phyloP scores from a whole-genome alignment of 2,329 filamentous ascomycete genomes.

The Stemphylium lycopersici region DNA sequence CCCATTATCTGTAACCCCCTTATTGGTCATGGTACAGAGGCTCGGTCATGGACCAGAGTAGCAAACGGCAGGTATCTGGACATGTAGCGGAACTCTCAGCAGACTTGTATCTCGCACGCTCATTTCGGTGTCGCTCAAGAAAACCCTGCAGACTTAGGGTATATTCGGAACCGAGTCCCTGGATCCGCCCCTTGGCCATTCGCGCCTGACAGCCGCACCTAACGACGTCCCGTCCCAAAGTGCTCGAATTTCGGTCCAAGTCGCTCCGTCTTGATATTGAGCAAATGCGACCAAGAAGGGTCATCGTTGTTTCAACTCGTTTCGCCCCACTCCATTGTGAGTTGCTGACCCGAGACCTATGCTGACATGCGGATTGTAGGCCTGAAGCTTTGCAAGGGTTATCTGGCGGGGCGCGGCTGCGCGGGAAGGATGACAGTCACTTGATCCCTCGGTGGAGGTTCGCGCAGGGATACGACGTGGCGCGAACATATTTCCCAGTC shows the following conservation, averaged over 20 bases:
- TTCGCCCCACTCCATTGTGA: constrained; percentile 37
- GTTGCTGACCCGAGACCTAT: constrained; percentile 33
- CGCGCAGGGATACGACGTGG: constrained; percentile 7
- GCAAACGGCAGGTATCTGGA: not conserved
- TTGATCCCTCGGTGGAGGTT: constrained; percentile 24
- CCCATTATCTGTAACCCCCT: not conserved
- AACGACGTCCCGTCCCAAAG: not conserved
- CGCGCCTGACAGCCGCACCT: not conserved
- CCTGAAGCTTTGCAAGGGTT: constrained; percentile 28
- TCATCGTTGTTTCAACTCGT: constrained; percentile 5
- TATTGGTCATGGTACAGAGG: not conserved
- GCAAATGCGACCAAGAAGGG: not conserved
- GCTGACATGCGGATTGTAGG: constrained; percentile 26
- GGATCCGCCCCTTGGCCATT: constrained; percentile 2
- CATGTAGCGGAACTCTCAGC: not conserved
- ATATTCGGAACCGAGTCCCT: constrained; percentile 3
- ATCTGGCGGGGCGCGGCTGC: constrained; percentile 30
- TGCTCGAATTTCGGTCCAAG: constrained; percentile 8
- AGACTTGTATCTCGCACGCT: not conserved
- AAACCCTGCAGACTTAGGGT: constrained; percentile 5
- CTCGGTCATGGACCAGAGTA: not conserved
- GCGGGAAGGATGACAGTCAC: constrained; percentile 45
- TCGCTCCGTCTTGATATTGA: constrained; percentile 1
- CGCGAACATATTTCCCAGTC: not conserved
- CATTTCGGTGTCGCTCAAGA: not conserved